Conservation (phyloP, 2,329 filamentous ascomycete genomes). For the Neonectria neomacrospora region DNA sequence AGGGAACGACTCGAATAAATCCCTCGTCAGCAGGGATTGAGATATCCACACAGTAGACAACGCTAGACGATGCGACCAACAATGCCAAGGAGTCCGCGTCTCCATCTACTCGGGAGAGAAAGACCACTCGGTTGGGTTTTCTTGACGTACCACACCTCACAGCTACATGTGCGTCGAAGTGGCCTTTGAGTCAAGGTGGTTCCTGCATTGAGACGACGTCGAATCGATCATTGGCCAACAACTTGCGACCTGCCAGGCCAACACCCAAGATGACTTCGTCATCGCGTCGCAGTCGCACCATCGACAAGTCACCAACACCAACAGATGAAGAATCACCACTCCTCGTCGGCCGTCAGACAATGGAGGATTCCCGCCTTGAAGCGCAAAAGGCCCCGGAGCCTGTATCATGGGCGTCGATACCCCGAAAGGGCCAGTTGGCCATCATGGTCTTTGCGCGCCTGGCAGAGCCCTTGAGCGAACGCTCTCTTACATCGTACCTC, state of each 20-base stretch:
- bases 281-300: background rate
- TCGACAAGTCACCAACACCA: background rate
- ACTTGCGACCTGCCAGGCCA: no score
- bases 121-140: no score
- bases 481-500: slow-evolving; percentile 34
- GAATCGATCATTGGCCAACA: no score
- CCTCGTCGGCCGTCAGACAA: background rate
- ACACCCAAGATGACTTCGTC: background rate
- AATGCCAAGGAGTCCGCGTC: no score
- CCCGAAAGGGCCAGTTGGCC: slow-evolving; percentile 41
- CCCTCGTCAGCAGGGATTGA: background rate
- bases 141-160: no score
- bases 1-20: background rate
- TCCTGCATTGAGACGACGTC: no score
- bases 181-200: no score
- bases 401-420: slow-evolving; percentile 32
- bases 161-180: no score
- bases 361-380: background rate
- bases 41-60: no score
- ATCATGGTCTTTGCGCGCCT: slow-evolving; percentile 43
- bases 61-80: no score
- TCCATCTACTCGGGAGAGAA: no score
- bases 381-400: background rate
- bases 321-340: background rate
- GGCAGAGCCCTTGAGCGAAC: slow-evolving; percentile 44